Conservation (phyloP, 2,329 filamentous ascomycete species). For the Huntiella bhutanensis region DNA sequence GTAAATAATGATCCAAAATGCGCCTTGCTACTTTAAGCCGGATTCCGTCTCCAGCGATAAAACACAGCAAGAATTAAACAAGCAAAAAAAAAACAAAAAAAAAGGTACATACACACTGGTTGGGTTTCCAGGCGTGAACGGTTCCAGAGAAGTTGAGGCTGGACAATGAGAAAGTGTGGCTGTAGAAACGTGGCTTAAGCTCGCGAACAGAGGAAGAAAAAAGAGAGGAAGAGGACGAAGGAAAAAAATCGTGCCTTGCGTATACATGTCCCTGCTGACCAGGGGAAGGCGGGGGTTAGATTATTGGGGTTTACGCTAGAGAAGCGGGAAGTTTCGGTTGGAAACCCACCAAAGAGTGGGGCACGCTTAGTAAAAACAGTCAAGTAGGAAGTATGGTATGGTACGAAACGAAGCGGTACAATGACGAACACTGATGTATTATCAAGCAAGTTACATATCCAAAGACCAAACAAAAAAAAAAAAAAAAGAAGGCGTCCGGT, state of each 20-base stretch:
- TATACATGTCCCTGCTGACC: no score
- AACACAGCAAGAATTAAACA: neutral
- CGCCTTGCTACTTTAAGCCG: no score
- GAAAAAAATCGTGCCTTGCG: neutral
- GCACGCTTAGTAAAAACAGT: no score
- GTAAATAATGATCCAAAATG: neutral
- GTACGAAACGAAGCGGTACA: no score
- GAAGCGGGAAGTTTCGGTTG: no score
- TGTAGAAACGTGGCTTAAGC: constrained; percentile 15
- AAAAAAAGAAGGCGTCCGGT: neutral
- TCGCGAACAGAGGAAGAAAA: neutral
- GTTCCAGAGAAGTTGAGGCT: constrained; percentile 17
- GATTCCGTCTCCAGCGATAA: neutral
- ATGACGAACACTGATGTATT: no score
- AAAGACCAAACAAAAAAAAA: constrained; percentile 1
- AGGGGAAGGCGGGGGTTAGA: no score
- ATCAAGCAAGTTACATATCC: no score
- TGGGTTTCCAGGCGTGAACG: neutral
- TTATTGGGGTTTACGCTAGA: no score
- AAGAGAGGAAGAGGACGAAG: neutral
- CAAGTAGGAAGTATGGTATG: no score
- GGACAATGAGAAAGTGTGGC: constrained; percentile 21
- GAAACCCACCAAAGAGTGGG: no score
- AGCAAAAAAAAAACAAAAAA: neutral
- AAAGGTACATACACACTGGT: neutral